Percentiles rank a stretch among this genome's conserved stretches.
phyloP scores from a whole-genome alignment of 2,329 filamentous ascomycete genomes.

The Colletotrichum sp. region DNA sequence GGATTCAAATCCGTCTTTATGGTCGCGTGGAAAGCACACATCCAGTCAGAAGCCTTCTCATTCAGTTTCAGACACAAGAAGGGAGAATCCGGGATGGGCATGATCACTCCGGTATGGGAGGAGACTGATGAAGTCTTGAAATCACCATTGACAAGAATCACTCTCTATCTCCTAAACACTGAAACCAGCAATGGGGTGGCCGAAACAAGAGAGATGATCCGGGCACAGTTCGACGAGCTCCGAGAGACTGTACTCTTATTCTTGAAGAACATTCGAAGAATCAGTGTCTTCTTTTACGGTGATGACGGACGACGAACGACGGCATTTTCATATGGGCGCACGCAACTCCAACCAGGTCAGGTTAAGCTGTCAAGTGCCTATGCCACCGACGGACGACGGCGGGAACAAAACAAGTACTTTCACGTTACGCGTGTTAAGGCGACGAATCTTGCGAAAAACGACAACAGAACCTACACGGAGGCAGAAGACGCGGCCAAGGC shows the following conservation, averaged over 20 bases:
- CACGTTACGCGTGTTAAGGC: background rate
- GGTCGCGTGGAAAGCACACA: conserved; percentile 46
- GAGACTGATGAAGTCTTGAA: conserved; percentile 36
- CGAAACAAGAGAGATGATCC: background rate
- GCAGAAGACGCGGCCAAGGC: conserved; percentile 29
- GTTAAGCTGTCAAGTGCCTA: background rate
- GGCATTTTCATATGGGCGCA: fast-evolving
- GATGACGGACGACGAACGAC: background rate
- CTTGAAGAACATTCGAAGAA: background rate
- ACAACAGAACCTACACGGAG: conserved; percentile 14
- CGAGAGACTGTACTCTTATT: background rate
- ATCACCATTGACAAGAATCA: conserved; percentile 27
- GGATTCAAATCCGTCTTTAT: conserved; percentile 59
- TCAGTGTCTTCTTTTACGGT: fast-evolving
- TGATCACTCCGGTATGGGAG: conserved; percentile 43
- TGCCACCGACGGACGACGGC: fast-evolving
- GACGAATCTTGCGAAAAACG: background rate
- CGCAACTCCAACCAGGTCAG: background rate
- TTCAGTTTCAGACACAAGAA: conserved; percentile 43
- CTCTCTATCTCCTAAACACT: background rate
- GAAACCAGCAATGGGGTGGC: background rate
- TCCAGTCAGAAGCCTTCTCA: conserved; percentile 46
- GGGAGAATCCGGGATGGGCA: conserved; percentile 52
- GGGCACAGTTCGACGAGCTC: background rate
- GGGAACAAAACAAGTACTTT: background rate